A percentile compares a stretch with the other conserved stretches of the same genome.
Evolutionary conservation across 2,329 filamentous ascomycete species (phyloP).

Genomic region (Venturia asperata): DNA sequence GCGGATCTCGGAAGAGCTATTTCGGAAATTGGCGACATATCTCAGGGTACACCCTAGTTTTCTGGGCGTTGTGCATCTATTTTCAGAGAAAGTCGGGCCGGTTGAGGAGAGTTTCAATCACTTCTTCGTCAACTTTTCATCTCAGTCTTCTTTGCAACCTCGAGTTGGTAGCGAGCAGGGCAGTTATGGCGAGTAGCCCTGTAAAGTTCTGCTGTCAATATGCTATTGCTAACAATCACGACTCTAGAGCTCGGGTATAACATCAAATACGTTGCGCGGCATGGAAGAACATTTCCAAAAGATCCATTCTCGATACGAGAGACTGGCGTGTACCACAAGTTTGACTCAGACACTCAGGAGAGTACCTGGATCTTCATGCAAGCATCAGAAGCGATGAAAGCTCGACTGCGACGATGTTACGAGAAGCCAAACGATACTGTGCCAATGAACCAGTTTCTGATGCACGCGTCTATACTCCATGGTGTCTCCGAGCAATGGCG

Average conservation of each 20-base stretch:
- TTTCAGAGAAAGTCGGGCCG: slow-evolving; percentile 20
- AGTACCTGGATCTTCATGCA: neutral
- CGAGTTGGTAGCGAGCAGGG: neutral
- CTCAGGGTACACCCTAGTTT: slow-evolving; percentile 20
- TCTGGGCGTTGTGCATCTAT: slow-evolving; percentile 21
- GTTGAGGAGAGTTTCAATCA: slow-evolving; percentile 21
- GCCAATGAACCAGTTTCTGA: neutral
- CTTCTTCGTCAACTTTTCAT: slow-evolving; percentile 8
- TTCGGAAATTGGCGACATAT: neutral
- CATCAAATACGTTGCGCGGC: slow-evolving; percentile 22
- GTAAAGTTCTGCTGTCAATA: too few species aligned
- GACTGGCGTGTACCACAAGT: slow-evolving; percentile 21
- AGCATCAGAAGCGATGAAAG: neutral
- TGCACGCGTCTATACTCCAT: neutral
- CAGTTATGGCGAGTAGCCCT: too few species aligned
- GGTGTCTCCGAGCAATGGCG: neutral
- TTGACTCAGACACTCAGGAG: slow-evolving; percentile 18
- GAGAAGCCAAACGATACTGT: neutral
- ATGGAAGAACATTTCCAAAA: slow-evolving; percentile 20
- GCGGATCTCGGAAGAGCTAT: slow-evolving; percentile 20
- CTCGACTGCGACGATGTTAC: neutral
- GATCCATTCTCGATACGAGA: slow-evolving; percentile 22
- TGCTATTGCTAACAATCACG: neutral
- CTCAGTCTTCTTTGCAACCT: too few species aligned
- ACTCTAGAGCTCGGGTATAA: slow-evolving; percentile 21